These are phyloP conservation scores for Exophiala mesophila DNA, from an alignment of 2,329 filamentous ascomycete species.

Conservation along the genomic window DNA sequence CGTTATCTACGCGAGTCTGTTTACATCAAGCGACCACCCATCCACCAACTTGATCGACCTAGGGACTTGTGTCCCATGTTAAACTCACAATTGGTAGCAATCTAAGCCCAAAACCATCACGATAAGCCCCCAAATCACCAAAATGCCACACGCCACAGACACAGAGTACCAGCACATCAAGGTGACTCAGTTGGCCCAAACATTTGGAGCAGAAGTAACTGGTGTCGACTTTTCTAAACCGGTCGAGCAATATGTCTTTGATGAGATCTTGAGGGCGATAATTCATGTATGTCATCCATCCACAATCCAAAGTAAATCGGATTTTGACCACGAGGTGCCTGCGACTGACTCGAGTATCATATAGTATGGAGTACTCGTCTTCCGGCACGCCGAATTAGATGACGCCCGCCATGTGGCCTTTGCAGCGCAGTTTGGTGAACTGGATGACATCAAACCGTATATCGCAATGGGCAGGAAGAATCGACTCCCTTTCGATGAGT, in stretches of 20 bases:
- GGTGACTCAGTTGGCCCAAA: slow-evolving; percentile 34
- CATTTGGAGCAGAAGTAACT: slow-evolving; percentile 36
- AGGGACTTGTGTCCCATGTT: too few species aligned
- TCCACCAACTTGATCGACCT: too few species aligned
- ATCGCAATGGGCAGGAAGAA: slow-evolving; percentile 43
- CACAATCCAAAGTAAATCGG: too few species aligned
- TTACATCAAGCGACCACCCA: too few species aligned
- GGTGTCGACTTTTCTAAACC: slow-evolving; percentile 36
- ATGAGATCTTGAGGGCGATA: slow-evolving; percentile 34
- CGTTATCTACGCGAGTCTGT: too few species aligned
- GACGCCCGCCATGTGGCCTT: slow-evolving; percentile 51
- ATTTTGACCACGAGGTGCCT: too few species aligned
- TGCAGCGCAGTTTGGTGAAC: slow-evolving; percentile 48
- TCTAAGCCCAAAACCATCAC: too few species aligned
- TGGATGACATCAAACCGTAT: slow-evolving; percentile 53
- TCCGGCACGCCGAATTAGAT: slow-evolving; percentile 47
- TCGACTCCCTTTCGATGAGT: slow-evolving; percentile 46
- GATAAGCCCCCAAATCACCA: too few species aligned
- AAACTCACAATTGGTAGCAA: too few species aligned
- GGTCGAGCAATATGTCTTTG: slow-evolving; percentile 32
- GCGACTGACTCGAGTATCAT: too few species aligned
- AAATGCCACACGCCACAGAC: slow-evolving; percentile 28
- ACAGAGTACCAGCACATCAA: slow-evolving; percentile 29
- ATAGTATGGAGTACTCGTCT: slow-evolving; percentile 51
- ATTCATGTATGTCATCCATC: slow-evolving; percentile 33